Evolutionary conservation across 2,329 filamentous ascomycete genomes (phyloP), one percentile per base, ranked within the genome.

Genomic region (Sarocladiaceae sp.): DNA sequence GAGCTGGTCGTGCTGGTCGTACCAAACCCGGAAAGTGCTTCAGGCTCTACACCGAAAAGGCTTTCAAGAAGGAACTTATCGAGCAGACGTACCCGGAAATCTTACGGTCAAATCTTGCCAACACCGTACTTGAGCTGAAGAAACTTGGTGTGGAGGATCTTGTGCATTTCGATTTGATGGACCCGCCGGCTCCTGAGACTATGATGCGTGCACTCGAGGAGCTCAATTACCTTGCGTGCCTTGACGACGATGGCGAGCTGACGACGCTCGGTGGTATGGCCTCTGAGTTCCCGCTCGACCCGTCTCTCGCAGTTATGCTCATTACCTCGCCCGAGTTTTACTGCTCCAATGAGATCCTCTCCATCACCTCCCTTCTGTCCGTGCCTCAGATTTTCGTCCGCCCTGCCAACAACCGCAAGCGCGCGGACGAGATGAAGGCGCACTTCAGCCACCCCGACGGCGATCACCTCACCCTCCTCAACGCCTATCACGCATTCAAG

Each of bases 91-190:
- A 99, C 62, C 94, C 94, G 1, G 94, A 99, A 68, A 92, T 99
- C 65, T 79, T 99, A 50, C 86, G 91, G 23, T 97, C 93, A 28
- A 99, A 99, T 67, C 76, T 99, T 58, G 86, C 94, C 55, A 96
- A 91, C 62, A 99, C 94, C 0, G 94, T 99, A 1, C 75, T 99
- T 42, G 94, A 99, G 70, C 75, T 99, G 64, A 97, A 97, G 79
- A 97, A 99, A 74, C 85, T 99, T 35, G 94, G 94, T 40, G 85
- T 99, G 25, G 85, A 96, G 60, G 94, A 99, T 69, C 77, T 99
- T 48, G 94, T 99, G 11, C 94, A 99, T 71, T 99, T 99, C 65
- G 95, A 99, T 66, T 79, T 99, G 46, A 97, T 99, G 93, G 94
- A 99, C 62, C 94, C 94, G 22, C 94, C 94, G 1, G 93, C 95